phyloP scores from a whole-genome alignment of 306 rosid species.

The Trifolium dubium region DNA sequence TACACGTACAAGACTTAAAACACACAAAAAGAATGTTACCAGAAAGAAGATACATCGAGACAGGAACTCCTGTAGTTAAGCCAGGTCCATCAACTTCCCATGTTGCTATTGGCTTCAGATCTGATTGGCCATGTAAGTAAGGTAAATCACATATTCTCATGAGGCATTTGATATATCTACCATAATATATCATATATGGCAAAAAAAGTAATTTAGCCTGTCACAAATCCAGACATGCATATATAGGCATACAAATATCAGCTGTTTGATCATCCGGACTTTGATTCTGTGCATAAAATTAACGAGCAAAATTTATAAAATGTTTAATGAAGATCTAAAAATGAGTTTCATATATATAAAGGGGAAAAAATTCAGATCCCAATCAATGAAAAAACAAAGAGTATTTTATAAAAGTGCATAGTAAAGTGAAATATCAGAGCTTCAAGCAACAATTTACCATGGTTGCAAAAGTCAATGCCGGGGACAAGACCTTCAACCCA shows the following conservation, averaged over 20 bases:
- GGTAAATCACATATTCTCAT: conserved; percentile 22
- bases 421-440: conserved; percentile 33
- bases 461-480: conserved; percentile 96
- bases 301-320: conserved; percentile 27
- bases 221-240: conserved; percentile 13
- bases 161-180: conserved; percentile 37
- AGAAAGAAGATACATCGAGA: conserved; percentile 89
- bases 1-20: conserved; percentile 6
- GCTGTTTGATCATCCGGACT: conserved; percentile 9
- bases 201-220: conserved; percentile 27
- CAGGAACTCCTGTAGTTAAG: conserved; percentile 65
- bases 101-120: conserved; percentile 79
- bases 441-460: conserved; percentile 60
- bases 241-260: conserved; percentile 8
- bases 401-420: conserved; percentile 23
- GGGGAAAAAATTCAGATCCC: conserved; percentile 21
- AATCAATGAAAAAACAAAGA: conserved; percentile 31
- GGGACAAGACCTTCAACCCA: conserved; percentile 99
- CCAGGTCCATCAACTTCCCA: conserved; percentile 97
- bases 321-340: not conserved
- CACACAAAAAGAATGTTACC: conserved; percentile 55
- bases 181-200: not conserved
- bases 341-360: too few relatives aligned
- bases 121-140: conserved; percentile 53
- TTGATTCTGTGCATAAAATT: conserved; percentile 11